Conservation (phyloP, 1,139 yeast species). For the Blastobotrys proliferans region DNA sequence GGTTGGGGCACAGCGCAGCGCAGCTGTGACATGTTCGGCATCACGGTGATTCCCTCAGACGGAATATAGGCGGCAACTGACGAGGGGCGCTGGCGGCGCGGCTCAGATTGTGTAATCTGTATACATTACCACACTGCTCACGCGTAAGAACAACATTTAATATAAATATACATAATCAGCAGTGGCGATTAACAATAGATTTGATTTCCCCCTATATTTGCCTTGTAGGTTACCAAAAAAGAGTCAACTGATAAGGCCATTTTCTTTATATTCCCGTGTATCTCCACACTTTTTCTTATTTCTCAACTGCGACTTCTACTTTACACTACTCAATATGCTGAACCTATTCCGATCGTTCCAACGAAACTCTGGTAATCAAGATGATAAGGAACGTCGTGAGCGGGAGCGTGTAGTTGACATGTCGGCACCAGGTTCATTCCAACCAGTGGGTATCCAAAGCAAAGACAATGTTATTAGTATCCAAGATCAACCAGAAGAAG, state of each 20-base stretch:
- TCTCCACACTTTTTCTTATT: too few relatives aligned
- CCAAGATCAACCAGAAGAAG: constrained; percentile 22
- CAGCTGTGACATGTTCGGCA: too few relatives aligned
- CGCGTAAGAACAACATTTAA: background rate
- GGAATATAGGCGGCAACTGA: too few relatives aligned
- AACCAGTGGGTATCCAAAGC: background rate
- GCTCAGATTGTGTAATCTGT: too few relatives aligned
- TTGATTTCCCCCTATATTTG: background rate
- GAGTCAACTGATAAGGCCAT: too few relatives aligned
- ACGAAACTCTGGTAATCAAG: constrained; percentile 1
- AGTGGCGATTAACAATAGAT: background rate
- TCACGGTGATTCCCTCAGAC: too few relatives aligned
- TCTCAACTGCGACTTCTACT: too few relatives aligned
- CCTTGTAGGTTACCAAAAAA: too few relatives aligned
- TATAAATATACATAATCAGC: background rate
- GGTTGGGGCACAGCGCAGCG: too few relatives aligned
- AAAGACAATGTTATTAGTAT: constrained; percentile 10
- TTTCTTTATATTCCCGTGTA: too few relatives aligned
- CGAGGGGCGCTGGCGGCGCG: too few relatives aligned
- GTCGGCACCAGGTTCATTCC: constrained; percentile 4
- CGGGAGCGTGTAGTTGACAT: constrained; percentile 9
- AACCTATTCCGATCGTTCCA: constrained; percentile 17
- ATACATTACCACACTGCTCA: too few relatives aligned
- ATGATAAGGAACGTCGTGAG: constrained; percentile 2
- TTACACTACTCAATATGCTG: constrained; percentile 7